phyloP scores from a whole-genome alignment of 129 eudicot species.

The Glebionis coronaria region DNA sequence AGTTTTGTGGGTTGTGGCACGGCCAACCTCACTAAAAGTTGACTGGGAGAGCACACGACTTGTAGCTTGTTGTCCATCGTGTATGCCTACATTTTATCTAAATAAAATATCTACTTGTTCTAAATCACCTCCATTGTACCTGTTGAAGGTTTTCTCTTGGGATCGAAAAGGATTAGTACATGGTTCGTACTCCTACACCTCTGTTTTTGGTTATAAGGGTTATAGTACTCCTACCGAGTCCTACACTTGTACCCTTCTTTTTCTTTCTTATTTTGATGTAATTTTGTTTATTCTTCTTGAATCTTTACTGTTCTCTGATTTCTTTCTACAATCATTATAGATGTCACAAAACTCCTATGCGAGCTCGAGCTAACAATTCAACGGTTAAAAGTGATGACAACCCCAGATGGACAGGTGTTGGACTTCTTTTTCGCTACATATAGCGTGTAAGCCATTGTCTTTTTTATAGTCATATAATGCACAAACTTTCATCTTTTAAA shows the following conservation, averaged over 20 bases:
- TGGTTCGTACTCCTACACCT: conserved; percentile 37
- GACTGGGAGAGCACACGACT: conserved; percentile 71
- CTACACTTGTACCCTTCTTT: no score
- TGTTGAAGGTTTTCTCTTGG: conserved; percentile 63
- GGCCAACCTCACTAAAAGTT: conserved; percentile 44
- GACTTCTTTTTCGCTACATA: conserved; percentile 84
- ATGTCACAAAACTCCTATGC: conserved; percentile 68
- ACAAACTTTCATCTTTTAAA: no score
- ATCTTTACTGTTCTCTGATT: conserved; percentile 13
- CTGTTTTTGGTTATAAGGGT: not conserved
- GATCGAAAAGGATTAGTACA: conserved; percentile 78
- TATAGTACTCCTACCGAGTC: no score
- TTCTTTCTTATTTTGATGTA: not conserved
- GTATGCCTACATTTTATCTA: conserved; percentile 50
- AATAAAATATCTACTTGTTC: conserved; percentile 36
- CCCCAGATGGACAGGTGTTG: conserved; percentile 80
- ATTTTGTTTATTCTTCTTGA: not conserved
- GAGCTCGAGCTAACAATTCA: conserved; percentile 81
- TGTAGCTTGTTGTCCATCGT: conserved; percentile 68
- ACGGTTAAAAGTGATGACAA: conserved; percentile 85
- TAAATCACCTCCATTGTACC: conserved; percentile 53
- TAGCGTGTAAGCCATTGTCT: conserved; percentile 43
- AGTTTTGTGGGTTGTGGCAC: conserved; percentile 66
- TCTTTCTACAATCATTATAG: conserved; percentile 29
- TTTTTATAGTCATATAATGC: not conserved